Conservation (phyloP, 768 basidiomycete genomes). For the Leccinellum albellum region DNA sequence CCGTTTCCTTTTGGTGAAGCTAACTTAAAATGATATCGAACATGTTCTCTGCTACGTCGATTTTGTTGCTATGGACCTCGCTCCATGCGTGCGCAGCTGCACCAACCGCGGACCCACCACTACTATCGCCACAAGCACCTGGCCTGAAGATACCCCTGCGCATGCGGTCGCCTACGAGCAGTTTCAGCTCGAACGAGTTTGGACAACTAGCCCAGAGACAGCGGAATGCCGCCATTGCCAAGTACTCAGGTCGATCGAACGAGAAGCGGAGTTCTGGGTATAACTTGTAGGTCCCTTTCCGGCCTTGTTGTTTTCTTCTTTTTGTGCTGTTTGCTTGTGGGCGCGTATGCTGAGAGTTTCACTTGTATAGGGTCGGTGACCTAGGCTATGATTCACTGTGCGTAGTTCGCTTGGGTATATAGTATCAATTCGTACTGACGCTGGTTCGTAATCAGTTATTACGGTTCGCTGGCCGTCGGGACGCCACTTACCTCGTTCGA, state of each 20-base stretch:
- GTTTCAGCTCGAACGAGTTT: constrained; percentile 5
- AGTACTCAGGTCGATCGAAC: constrained; percentile 40
- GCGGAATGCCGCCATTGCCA: constrained; percentile 37
- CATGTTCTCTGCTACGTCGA: constrained; percentile 5
- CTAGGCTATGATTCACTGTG: constrained; percentile 66
- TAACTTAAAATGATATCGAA: constrained; percentile 12
- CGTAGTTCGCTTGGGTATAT: constrained; percentile 5
- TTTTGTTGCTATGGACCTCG: constrained; percentile 14
- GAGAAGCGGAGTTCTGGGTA: constrained; percentile 46
- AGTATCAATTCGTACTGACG: not conserved
- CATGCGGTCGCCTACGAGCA: constrained; percentile 8
- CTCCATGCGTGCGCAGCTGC: constrained; percentile 5
- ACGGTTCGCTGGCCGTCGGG: constrained; percentile 40
- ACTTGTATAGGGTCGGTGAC: constrained; percentile 50
- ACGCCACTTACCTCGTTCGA: constrained; percentile 46
- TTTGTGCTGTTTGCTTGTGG: not conserved
- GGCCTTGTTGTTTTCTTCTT: not conserved
- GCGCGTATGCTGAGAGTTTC: not conserved
- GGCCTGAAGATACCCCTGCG: constrained; percentile 23
- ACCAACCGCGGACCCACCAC: constrained; percentile 9
- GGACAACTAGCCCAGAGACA: constrained; percentile 41
- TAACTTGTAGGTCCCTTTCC: constrained; percentile 42
- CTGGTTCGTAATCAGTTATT: constrained; percentile 25
- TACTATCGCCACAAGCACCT: not conserved
- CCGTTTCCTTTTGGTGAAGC: not conserved